Evolutionary conservation across 805 yeast species (phyloP).

Genomic region (Naumovozyma baii): DNA sequence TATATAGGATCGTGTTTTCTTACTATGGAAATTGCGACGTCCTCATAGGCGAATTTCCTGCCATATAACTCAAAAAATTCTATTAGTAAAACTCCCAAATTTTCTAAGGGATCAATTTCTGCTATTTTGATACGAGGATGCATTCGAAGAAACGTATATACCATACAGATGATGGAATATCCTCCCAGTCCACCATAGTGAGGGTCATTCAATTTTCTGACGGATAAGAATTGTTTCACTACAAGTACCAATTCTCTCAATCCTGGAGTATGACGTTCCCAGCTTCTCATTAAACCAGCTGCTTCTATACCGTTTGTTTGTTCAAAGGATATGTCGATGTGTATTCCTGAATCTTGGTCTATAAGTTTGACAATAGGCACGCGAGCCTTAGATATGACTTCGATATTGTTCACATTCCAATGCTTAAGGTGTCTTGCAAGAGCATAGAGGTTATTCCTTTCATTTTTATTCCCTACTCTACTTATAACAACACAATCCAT

Average conservation of each 20-base stretch:
- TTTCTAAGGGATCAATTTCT: slow-evolving; percentile 57
- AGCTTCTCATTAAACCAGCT: slow-evolving; percentile 62
- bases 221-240: slow-evolving; percentile 74
- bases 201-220: slow-evolving; percentile 73
- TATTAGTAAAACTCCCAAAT: slow-evolving; percentile 75
- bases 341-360: slow-evolving; percentile 59
- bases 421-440: slow-evolving; percentile 61
- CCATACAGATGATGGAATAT: slow-evolving; percentile 80
- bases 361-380: slow-evolving; percentile 91
- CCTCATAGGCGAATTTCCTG: slow-evolving; percentile 74
- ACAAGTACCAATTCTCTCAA: slow-evolving; percentile 73
- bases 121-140: slow-evolving; percentile 71
- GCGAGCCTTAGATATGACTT: slow-evolving; percentile 80
- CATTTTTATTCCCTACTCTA: slow-evolving; percentile 44
- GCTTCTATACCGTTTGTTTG: slow-evolving; percentile 74
- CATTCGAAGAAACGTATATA: slow-evolving; percentile 63
- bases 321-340: slow-evolving; percentile 86
- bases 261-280: slow-evolving; percentile 69
- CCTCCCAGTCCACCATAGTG: slow-evolving; percentile 95
- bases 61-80: slow-evolving; percentile 94
- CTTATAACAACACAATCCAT: slow-evolving; percentile 86
- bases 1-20: slow-evolving; percentile 52
- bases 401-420: slow-evolving; percentile 58
- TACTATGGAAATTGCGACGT: slow-evolving; percentile 55
- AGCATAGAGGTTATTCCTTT: slow-evolving; percentile 56